These are phyloP conservation scores for Yamagishiella unicocca DNA, from an alignment of 139 green algal genomes.

Conservation along the genomic window DNA sequence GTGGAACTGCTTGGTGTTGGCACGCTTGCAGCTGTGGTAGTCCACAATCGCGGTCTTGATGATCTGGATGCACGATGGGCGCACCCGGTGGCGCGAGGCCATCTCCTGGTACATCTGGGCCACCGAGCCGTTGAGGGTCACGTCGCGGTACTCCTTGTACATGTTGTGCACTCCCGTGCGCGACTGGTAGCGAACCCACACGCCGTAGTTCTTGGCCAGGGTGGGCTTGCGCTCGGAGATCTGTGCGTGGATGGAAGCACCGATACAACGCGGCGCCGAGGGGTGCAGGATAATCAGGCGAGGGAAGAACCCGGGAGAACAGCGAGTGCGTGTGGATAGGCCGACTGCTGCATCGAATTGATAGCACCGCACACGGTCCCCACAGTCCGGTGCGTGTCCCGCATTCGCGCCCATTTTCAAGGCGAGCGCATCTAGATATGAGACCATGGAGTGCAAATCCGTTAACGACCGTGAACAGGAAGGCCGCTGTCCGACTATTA, in stretches of 20 bases:
- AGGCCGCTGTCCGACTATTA: too few relatives aligned
- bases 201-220: slow-evolving; percentile 98
- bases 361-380: too few relatives aligned
- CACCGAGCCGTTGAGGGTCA: slow-evolving; percentile 97
- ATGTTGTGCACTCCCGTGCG: slow-evolving; percentile 84
- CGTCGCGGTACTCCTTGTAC: slow-evolving; percentile 95
- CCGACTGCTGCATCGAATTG: too few relatives aligned
- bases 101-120: slow-evolving; percentile 98
- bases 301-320: too few relatives aligned
- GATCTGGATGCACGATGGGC: slow-evolving; percentile 83
- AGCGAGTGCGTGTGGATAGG: too few relatives aligned
- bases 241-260: slow-evolving; percentile 58
- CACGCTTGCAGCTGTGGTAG: slow-evolving; percentile 88
- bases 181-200: slow-evolving; percentile 98
- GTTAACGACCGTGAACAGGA: too few relatives aligned
- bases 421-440: too few relatives aligned
- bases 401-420: too few relatives aligned
- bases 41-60: slow-evolving; percentile 96
- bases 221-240: slow-evolving; percentile 98
- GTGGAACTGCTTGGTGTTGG: slow-evolving; percentile 94
- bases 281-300: too few relatives aligned
- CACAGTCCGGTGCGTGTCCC: too few relatives aligned
- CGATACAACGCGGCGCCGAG: too few relatives aligned
- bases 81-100: slow-evolving; percentile 95
- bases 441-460: too few relatives aligned